Percentiles rank a stretch among this genome's conserved stretches.
Conservation (phyloP, 108 stramenopile species). For the Fistulifera solaris region DNA sequence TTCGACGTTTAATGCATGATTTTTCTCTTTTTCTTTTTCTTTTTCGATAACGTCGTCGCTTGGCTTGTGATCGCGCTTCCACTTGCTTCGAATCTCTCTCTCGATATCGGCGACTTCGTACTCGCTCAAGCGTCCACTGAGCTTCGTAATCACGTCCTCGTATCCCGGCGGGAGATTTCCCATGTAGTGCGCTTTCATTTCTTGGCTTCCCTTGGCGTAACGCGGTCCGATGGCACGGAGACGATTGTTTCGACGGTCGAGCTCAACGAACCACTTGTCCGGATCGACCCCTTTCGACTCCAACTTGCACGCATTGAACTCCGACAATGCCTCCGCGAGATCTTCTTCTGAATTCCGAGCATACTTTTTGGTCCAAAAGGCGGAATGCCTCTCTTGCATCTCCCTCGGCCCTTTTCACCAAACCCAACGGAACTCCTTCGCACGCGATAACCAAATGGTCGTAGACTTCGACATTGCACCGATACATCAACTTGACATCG, state of each 20-base stretch:
- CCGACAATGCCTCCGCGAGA: no score
- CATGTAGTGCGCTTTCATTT: neutral
- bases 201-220: neutral
- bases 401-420: no score
- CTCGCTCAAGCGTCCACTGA: no score
- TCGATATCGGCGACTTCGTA: neutral
- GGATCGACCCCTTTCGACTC: no score
- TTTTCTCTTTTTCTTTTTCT: neutral
- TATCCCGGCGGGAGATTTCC: neutral
- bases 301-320: no score
- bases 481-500: no score
- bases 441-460: no score
- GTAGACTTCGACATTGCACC: no score
- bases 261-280: neutral
- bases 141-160: neutral
- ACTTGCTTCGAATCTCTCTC: neutral
- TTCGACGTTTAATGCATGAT: neutral
- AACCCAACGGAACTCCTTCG: no score
- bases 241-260: neutral
- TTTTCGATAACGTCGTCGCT: neutral
- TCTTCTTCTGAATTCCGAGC: no score
- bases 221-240: neutral
- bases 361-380: no score
- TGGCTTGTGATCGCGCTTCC: neutral
- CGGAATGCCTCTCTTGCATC: no score